These are phyloP conservation scores for Plectranthus barbatus DNA, from an alignment of 257 asterid species.

Conservation along the genomic window DNA sequence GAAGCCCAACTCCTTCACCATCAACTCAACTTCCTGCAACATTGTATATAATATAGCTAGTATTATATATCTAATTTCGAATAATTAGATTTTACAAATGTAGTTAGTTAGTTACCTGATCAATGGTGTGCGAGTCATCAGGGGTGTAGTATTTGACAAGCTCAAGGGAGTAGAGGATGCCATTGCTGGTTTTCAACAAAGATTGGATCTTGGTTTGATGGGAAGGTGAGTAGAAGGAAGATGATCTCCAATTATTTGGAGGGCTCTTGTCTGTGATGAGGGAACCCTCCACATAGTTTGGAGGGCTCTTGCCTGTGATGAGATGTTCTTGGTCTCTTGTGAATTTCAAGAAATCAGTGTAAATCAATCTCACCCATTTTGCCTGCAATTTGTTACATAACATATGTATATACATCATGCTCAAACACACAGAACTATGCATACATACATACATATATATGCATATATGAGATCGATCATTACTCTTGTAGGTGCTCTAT, in stretches of 20 bases:
- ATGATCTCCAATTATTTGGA: slow-evolving; percentile 51
- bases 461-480: neutral
- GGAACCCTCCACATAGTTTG: slow-evolving; percentile 55
- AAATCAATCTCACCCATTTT: slow-evolving; percentile 47
- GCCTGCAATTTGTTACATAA: slow-evolving; percentile 14
- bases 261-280: slow-evolving; percentile 36
- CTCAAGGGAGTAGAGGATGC: slow-evolving; percentile 45
- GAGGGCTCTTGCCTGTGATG: slow-evolving; percentile 22
- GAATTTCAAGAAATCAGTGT: slow-evolving; percentile 32
- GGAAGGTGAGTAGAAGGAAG: slow-evolving; percentile 44
- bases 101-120: no score
- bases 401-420: neutral
- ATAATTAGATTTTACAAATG: no score
- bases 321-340: slow-evolving; percentile 48
- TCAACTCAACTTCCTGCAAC: slow-evolving; percentile 31
- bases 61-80: no score
- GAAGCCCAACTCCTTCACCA: slow-evolving; percentile 28
- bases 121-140: slow-evolving; percentile 10
- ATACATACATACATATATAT: no score
- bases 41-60: no score
- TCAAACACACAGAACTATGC: neutral
- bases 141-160: slow-evolving; percentile 46
- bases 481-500: slow-evolving; percentile 44
- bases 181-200: slow-evolving; percentile 20
- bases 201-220: slow-evolving; percentile 32